These are phyloP conservation scores for Knoxdaviesia proteae DNA, from an alignment of 2,329 filamentous ascomycete genomes.

Conservation along the genomic window DNA sequence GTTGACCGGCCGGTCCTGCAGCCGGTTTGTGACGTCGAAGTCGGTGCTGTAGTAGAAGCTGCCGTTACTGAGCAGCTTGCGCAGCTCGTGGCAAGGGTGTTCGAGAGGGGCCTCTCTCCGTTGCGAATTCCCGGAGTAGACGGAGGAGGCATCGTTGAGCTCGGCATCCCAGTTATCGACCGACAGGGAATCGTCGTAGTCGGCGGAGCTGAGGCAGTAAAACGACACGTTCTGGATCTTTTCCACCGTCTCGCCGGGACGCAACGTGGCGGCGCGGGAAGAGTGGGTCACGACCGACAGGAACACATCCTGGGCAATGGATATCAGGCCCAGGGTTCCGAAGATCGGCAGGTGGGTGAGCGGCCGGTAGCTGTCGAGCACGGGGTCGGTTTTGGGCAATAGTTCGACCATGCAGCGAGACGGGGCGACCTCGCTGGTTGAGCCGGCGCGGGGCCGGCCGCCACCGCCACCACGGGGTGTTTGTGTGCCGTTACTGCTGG, in stretches of 20 bases:
- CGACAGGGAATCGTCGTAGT: conserved; percentile 60
- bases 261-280: conserved; percentile 56
- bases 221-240: conserved; percentile 77
- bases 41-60: conserved; percentile 98
- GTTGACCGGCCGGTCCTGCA: conserved; percentile 74
- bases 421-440: conserved; percentile 20
- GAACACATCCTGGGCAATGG: conserved; percentile 68
- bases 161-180: conserved; percentile 31
- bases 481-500: conserved; percentile 13
- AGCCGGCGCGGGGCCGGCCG: conserved; percentile 18
- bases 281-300: conserved; percentile 73
- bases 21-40: conserved; percentile 82
- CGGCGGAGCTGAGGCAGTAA: conserved; percentile 70
- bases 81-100: conserved; percentile 75
- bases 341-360: conserved; percentile 55
- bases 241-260: conserved; percentile 76
- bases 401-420: conserved; percentile 80
- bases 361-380: conserved; percentile 57
- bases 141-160: conserved; percentile 21
- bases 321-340: conserved; percentile 75
- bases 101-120: conserved; percentile 53
- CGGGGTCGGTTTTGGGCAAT: conserved; percentile 36
- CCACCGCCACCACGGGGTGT: conserved; percentile 17
- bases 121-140: conserved; percentile 28
- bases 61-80: conserved; percentile 79